Percentiles rank a stretch among this genome's conserved stretches.
Evolutionary conservation across 257 asterid genomes (phyloP).

Genomic region (Marsdenia floribunda): DNA sequence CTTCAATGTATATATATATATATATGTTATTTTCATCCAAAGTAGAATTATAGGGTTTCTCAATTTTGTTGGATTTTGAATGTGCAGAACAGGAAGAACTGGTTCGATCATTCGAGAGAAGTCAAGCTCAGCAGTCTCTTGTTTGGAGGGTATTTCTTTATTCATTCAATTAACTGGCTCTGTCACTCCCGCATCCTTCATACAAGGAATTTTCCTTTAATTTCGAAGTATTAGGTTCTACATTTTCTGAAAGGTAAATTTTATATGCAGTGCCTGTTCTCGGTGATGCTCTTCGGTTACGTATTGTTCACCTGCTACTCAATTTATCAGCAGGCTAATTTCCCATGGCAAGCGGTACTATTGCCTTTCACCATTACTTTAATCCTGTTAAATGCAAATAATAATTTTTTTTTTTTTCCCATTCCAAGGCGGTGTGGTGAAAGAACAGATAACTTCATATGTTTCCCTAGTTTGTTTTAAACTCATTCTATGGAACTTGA

Average conservation of each 20-base stretch:
- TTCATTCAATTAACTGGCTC: not conserved
- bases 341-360: constrained; percentile 88
- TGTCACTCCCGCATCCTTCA: not conserved
- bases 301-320: constrained; percentile 60
- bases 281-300: constrained; percentile 58
- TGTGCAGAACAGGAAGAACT: constrained; percentile 82
- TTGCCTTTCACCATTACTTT: not conserved
- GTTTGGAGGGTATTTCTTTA: constrained; percentile 65
- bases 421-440: too few relatives aligned
- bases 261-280: constrained; percentile 49
- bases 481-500: not conserved
- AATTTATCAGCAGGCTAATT: constrained; percentile 64
- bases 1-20: not conserved
- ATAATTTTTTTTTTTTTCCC: too few relatives aligned
- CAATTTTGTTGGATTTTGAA: constrained; percentile 5
- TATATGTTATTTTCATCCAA: not conserved
- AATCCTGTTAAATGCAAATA: not conserved
- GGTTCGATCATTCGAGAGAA: constrained; percentile 69
- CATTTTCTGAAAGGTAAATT: not conserved
- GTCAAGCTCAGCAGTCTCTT: constrained; percentile 64
- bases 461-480: not conserved
- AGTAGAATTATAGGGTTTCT: constrained; percentile 13
- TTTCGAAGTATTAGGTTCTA: not conserved
- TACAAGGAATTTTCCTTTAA: not conserved
- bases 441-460: not conserved